Evolutionary conservation across 2,329 filamentous ascomycete genomes (phyloP).

Genomic region (Fusarium temperatum): DNA sequence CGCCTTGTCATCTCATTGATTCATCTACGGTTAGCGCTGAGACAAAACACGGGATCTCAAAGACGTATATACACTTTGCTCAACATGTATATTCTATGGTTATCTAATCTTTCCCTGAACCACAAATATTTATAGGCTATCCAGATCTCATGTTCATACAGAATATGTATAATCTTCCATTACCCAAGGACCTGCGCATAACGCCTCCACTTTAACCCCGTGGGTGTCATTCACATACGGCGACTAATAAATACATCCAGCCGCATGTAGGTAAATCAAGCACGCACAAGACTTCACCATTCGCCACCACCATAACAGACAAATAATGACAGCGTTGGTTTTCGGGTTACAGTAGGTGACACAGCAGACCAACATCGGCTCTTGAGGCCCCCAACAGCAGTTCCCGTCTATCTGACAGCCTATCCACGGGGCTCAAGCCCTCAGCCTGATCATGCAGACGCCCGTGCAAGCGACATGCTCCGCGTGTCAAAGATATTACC

Average conservation of each 20-base stretch:
- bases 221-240: not conserved
- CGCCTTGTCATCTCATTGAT: constrained; percentile 1
- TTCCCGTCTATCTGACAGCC: not conserved
- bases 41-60: not conserved
- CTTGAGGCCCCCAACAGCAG: constrained; percentile 29
- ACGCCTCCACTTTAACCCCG: constrained; percentile 2
- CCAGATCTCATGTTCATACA: not conserved
- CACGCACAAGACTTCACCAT: not conserved
- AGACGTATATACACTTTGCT: not conserved
- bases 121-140: not conserved
- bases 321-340: not conserved
- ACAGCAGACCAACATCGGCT: constrained; percentile 15
- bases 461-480: constrained; percentile 25
- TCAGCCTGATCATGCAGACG: constrained; percentile 18
- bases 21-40: not conserved
- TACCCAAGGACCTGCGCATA: not conserved
- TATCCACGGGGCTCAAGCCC: not conserved
- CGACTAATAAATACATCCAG: not conserved
- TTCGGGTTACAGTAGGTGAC: constrained; percentile 13
- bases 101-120: not conserved
- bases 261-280: not conserved
- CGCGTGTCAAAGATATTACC: constrained; percentile 25
- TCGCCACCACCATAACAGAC: not conserved
- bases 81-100: not conserved
- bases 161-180: not conserved